These are phyloP conservation scores for Ceratobasidium sp. DNA, from an alignment of 1,284 basidiomycete genomes.

Conservation along the genomic window DNA sequence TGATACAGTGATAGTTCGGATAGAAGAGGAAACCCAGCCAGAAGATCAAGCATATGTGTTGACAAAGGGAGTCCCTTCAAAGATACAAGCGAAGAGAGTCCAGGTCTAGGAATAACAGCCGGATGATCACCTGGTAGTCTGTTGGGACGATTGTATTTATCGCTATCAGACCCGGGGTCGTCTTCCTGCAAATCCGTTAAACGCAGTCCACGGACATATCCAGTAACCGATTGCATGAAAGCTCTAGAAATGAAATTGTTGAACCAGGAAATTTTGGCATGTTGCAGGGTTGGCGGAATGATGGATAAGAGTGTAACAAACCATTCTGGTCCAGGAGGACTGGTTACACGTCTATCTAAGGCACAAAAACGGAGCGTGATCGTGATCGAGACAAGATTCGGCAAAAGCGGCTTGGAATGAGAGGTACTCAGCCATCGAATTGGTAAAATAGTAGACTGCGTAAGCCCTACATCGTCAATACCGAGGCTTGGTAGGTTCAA, in stretches of 20 bases:
- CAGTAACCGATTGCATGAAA: background rate
- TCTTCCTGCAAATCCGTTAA: background rate
- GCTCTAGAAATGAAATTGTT: background rate
- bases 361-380: background rate
- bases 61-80: constrained; percentile 6
- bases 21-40: background rate
- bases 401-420: constrained; percentile 2
- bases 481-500: background rate
- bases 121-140: constrained; percentile 14
- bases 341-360: background rate
- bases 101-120: background rate
- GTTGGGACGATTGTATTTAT: background rate
- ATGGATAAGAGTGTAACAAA: background rate
- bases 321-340: constrained; percentile 6
- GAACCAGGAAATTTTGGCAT: background rate
- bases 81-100: constrained; percentile 4
- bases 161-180: too few relatives aligned
- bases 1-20: constrained; percentile 4
- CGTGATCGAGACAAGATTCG: constrained; percentile 7
- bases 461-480: background rate
- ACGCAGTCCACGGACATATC: background rate
- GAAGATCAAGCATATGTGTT: background rate
- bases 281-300: constrained; percentile 21
- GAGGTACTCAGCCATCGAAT: background rate
- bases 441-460: constrained; percentile 2